These are phyloP conservation scores for Syzygium oleosum DNA, from an alignment of 345 rosid species.

Conservation along the genomic window DNA sequence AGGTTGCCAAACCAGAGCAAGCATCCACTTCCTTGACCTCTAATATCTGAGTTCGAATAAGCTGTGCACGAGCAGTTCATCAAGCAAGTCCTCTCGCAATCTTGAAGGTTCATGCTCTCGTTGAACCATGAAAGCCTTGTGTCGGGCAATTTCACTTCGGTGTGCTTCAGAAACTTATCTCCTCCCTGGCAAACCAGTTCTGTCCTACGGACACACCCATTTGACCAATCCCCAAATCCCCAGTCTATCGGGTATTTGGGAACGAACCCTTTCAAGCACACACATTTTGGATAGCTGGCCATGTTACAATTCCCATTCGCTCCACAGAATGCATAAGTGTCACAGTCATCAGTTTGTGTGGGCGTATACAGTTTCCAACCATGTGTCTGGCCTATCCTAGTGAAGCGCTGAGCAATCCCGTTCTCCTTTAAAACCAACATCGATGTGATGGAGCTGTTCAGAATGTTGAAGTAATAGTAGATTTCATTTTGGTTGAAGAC, in stretches of 20 bases:
- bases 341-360: slow-evolving; percentile 33
- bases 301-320: slow-evolving; percentile 20
- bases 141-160: slow-evolving; percentile 14
- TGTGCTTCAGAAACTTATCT: slow-evolving; percentile 7
- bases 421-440: slow-evolving; percentile 16
- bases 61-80: slow-evolving; percentile 30
- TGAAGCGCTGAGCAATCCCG: slow-evolving; percentile 5
- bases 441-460: slow-evolving; percentile 4
- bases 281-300: slow-evolving; percentile 15
- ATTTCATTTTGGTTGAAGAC: slow-evolving; percentile 11
- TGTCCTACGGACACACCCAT: slow-evolving; percentile 16
- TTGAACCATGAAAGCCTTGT: slow-evolving; percentile 11
- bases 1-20: slow-evolving; percentile 26
- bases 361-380: slow-evolving; percentile 18
- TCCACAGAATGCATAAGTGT: slow-evolving; percentile 24
- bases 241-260: not conserved
- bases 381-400: slow-evolving; percentile 20
- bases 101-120: slow-evolving; percentile 15
- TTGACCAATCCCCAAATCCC: slow-evolving; percentile 11
- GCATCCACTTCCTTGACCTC: slow-evolving; percentile 23
- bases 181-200: slow-evolving; percentile 8
- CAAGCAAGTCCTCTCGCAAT: slow-evolving; percentile 19
- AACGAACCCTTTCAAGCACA: slow-evolving; percentile 10
- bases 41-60: slow-evolving; percentile 11
- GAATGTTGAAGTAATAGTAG: slow-evolving; percentile 13